Evolutionary conservation across 106 monocot species (phyloP).

Genomic region (Dioscorea dumetorum): DNA sequence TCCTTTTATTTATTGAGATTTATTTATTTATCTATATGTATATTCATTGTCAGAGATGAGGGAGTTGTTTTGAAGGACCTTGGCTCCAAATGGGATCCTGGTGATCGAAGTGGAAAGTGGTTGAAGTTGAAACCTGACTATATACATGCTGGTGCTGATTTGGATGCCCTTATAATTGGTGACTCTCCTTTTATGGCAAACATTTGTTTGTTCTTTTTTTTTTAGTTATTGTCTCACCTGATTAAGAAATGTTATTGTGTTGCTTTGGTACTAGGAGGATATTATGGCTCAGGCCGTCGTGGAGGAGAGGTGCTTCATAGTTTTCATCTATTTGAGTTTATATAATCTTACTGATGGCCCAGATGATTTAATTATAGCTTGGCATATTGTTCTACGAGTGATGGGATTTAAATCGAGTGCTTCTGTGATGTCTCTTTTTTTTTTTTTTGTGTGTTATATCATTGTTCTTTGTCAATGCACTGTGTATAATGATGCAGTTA

Average conservation of each 20-base stretch:
- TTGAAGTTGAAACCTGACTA: constrained; percentile 98
- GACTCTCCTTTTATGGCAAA: neutral
- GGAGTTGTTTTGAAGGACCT: constrained; percentile 92
- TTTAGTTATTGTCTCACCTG: neutral
- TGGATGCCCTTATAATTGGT: constrained; percentile 98
- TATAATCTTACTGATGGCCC: no score
- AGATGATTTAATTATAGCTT: no score
- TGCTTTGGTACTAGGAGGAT: constrained; percentile 60
- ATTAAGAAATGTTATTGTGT: neutral
- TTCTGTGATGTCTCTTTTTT: no score
- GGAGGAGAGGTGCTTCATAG: constrained; percentile 74
- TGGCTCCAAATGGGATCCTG: constrained; percentile 93
- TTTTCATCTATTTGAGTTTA: no score
- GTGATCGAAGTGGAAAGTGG: constrained; percentile 96
- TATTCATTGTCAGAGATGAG: constrained; percentile 56
- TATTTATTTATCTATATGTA: neutral
- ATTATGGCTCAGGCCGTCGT: constrained; percentile 93
- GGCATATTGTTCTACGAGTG: no score
- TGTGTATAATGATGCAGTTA: neutral
- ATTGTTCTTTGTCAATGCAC: no score
- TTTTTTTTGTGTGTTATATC: no score
- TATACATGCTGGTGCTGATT: constrained; percentile 89
- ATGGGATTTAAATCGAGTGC: no score
- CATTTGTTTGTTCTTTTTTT: neutral
- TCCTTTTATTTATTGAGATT: no score